Percentiles rank a stretch among this genome's conserved stretches.
Conservation (phyloP, 202 grass and related monocot genomes). For the Schoenoplectus triqueter region DNA sequence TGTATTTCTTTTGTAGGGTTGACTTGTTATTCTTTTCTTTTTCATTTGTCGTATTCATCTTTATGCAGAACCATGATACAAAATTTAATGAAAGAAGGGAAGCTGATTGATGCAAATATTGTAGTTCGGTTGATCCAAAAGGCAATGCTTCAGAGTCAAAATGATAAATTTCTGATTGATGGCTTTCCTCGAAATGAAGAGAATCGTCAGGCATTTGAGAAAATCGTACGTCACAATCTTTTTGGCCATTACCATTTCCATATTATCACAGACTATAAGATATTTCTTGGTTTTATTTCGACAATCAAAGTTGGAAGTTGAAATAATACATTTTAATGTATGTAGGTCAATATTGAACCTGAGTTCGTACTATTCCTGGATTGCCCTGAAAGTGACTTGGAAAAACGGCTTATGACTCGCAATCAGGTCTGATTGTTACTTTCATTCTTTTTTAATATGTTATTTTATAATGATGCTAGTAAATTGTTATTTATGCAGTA, state of each 20-base stretch:
- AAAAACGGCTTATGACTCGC: slow-evolving; percentile 58
- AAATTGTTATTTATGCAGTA: not conserved
- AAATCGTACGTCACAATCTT: slow-evolving; percentile 47
- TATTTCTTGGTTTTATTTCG: not conserved
- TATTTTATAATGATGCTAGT: not conserved
- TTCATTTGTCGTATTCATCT: not conserved
- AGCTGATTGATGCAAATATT: slow-evolving; percentile 62
- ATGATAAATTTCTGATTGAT: slow-evolving; percentile 84
- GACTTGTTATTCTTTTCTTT: slow-evolving; percentile 9
- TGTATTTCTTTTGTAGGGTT: slow-evolving; percentile 10
- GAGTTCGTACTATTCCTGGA: slow-evolving; percentile 78
- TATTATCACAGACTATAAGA: not conserved
- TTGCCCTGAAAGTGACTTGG: slow-evolving; percentile 80
- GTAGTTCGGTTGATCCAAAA: slow-evolving; percentile 64
- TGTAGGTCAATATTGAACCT: slow-evolving; percentile 68
- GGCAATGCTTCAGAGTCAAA: slow-evolving; percentile 75
- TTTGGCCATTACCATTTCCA: not conserved
- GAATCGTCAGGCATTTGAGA: slow-evolving; percentile 59
- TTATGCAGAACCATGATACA: slow-evolving; percentile 63
- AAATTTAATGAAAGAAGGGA: slow-evolving; percentile 83
- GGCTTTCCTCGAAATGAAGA: slow-evolving; percentile 86
- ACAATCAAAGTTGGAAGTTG: not conserved
- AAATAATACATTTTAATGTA: slow-evolving; percentile 18
- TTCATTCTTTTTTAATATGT: not conserved
- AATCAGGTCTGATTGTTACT: slow-evolving; percentile 59